Conservation (phyloP, 106 monocot genomes). For the Ottelia alismoides region DNA sequence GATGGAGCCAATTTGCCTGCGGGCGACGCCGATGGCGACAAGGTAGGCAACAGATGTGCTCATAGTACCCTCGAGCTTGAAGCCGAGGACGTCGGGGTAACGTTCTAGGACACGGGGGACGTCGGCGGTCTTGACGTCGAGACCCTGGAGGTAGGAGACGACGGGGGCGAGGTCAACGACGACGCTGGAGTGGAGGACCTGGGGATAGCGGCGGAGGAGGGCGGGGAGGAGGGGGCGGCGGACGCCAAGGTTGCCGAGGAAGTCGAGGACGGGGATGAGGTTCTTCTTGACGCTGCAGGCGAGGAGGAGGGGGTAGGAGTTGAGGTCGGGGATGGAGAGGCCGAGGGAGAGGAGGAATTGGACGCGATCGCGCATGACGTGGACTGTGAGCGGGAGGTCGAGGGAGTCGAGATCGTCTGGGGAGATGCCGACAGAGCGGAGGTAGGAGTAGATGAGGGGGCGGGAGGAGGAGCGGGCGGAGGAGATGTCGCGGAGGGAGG, state of each 20-base stretch:
- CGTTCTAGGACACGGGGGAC: conserved; percentile 73
- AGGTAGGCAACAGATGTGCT: conserved; percentile 94
- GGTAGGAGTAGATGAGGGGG: conserved; percentile 58
- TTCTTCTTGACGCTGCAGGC: conserved; percentile 97
- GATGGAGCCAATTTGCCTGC: conserved; percentile 61
- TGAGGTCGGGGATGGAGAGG: conserved; percentile 70
- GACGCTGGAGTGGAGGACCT: conserved; percentile 94
- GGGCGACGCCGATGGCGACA: conserved; percentile 67
- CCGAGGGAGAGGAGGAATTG: conserved; percentile 87
- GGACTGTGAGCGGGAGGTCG: conserved; percentile 77
- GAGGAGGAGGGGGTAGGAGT: conserved; percentile 74
- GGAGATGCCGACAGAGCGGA: conserved; percentile 46
- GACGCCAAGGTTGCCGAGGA: conserved; percentile 72
- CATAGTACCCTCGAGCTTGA: conserved; percentile 97
- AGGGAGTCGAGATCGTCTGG: conserved; percentile 91
- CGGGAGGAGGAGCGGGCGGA: conserved; percentile 43
- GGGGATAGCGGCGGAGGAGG: conserved; percentile 78
- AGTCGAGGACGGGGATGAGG: conserved; percentile 94
- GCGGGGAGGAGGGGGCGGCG: conserved; percentile 39
- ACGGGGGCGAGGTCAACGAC: conserved; percentile 76
- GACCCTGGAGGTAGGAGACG: conserved; percentile 71
- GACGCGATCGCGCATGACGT: conserved; percentile 83
- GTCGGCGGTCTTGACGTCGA: conserved; percentile 57
- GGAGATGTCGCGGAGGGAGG: conserved; percentile 52
- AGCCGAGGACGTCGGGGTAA: conserved; percentile 90